Evolutionary conservation across 345 rosid species (phyloP).

Genomic region (Hibiscus trionum): DNA sequence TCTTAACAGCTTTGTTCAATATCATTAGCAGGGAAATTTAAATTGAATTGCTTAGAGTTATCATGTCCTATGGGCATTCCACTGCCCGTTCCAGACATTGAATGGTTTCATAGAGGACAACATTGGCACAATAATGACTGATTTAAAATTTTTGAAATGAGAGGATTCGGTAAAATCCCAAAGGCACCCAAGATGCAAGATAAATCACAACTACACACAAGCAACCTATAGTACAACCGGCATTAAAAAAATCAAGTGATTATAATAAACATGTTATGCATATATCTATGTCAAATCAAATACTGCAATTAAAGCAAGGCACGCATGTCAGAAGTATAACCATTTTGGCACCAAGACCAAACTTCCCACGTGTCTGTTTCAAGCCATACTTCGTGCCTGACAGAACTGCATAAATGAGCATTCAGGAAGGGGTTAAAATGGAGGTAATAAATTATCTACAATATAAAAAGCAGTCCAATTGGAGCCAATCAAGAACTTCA

Average conservation of each 20-base stretch:
- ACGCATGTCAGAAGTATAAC: conserved; percentile 29
- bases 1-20: neutral
- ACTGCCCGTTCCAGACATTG: neutral
- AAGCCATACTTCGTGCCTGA: conserved; percentile 97
- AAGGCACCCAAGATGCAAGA: neutral
- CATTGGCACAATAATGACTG: neutral
- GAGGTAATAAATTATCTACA: neutral
- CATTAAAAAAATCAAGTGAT: neutral
- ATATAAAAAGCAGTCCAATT: neutral
- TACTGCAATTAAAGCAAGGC: conserved; percentile 2
- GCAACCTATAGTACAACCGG: neutral
- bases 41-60: neutral
- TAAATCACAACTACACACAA: neutral
- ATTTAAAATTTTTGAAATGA: neutral
- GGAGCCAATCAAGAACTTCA: neutral
- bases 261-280: too few species aligned
- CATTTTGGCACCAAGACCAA: conserved; percentile 99
- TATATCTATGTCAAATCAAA: neutral
- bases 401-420: conserved; percentile 49
- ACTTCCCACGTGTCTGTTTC: conserved; percentile 97
- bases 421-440: neutral
- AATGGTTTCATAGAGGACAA: neutral
- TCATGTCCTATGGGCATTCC: neutral
- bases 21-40: neutral
- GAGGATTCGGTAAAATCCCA: neutral